Conservation (phyloP, 208 protist genomes). For the Acanthamoeba royreba region DNA sequence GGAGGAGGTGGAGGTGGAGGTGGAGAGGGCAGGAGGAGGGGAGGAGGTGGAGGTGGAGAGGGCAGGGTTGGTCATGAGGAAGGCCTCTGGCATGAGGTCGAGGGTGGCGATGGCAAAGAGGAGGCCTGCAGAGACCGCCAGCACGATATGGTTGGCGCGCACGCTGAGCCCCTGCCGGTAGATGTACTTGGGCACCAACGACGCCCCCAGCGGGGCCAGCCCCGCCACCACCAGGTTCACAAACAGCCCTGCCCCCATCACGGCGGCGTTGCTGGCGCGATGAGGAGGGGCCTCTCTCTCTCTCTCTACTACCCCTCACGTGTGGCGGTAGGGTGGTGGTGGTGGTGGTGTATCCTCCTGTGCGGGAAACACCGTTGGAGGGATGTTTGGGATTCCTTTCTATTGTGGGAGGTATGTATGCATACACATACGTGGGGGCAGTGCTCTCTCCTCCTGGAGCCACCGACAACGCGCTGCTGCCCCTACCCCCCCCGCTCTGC, state of each 20-base stretch:
- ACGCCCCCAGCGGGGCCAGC: background rate
- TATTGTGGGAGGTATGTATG: no score
- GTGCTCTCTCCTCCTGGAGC: no score
- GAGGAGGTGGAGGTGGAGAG: background rate
- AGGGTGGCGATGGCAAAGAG: constrained; percentile 2
- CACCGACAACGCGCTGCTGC: no score
- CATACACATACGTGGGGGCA: no score
- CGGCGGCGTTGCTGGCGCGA: no score
- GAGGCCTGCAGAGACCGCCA: background rate
- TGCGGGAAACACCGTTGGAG: no score
- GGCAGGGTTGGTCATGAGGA: background rate
- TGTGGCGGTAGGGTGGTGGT: no score
- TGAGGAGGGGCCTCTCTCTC: no score
- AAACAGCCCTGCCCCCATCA: background rate
- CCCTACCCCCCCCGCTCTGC: no score
- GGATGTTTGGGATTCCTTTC: no score
- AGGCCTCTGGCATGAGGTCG: background rate
- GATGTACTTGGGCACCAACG: background rate
- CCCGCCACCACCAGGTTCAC: background rate
- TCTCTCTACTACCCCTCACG: no score
- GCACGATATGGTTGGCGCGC: background rate
- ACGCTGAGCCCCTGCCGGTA: background rate
- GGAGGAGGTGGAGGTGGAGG: background rate
- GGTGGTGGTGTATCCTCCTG: no score
- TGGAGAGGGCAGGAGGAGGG: background rate